A percentile compares a stretch with the other conserved stretches of the same genome.
Evolutionary conservation across 2,329 filamentous ascomycete genomes (phyloP).

Genomic region (Talaromyces sp.): DNA sequence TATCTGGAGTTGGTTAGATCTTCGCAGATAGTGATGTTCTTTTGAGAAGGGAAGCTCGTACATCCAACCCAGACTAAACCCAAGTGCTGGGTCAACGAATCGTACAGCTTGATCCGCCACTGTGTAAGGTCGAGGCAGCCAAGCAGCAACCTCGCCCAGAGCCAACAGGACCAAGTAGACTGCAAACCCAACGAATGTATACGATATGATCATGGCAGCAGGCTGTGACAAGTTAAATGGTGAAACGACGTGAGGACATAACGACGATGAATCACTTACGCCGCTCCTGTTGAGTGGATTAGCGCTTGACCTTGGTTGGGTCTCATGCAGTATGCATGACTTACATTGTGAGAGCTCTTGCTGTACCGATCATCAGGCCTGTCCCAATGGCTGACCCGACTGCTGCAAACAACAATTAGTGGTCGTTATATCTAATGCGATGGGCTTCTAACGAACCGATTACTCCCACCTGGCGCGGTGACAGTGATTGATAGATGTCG

Average conservation of each 20-base stretch:
- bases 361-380: constrained; percentile 34
- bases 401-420: constrained; percentile 21
- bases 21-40: neutral
- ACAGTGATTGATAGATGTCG: constrained; percentile 23
- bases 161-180: constrained; percentile 78
- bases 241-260: neutral
- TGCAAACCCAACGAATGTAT: constrained; percentile 47
- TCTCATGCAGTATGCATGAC: neutral
- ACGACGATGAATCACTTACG: constrained; percentile 18
- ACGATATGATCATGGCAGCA: constrained; percentile 40
- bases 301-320: neutral
- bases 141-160: constrained; percentile 79
- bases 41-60: constrained; percentile 37
- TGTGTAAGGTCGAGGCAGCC: constrained; percentile 73
- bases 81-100: constrained; percentile 77
- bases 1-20: constrained; percentile 29
- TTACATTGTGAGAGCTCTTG: constrained; percentile 33
- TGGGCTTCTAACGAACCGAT: constrained; percentile 15
- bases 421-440: neutral
- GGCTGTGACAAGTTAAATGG: constrained; percentile 26
- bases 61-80: constrained; percentile 75
- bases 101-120: constrained; percentile 78
- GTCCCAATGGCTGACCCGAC: constrained; percentile 37
- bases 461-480: constrained; percentile 27
- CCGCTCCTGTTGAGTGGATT: constrained; percentile 27